Evolutionary conservation across 768 basidiomycete genomes (phyloP), one percentile per base, ranked within the genome.

Genomic region (Gautieria morchelliformis): DNA sequence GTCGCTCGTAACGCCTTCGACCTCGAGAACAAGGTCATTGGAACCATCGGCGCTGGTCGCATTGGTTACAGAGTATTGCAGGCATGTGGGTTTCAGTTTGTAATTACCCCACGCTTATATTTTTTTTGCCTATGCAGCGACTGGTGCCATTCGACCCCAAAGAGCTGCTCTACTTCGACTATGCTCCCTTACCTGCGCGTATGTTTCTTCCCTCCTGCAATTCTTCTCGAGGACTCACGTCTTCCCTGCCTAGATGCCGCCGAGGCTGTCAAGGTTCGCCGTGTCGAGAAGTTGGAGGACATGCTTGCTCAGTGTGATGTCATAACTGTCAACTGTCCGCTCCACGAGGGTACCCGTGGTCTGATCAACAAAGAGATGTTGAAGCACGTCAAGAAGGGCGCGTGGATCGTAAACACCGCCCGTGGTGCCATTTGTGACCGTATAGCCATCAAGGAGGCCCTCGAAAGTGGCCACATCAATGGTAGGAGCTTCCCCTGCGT

Each of bases 351-450:
- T 27, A 93, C 92, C 41, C 75, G 75, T 44, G 87, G 86, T 22
- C 80, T 93, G 48, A 77, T 93, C 66, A 89, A 92, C 74, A 77
- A 79, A 41, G 89, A 93, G 40, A 82, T 91, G 41, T 75, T 94
- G 63, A 79, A 79, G 69, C 87, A 89, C 73, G 87, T 94, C 80
- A 95, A 95, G 79, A 85, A 87, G 69, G 92, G 90, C 50, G 81
- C 91, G 15, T 93, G 87, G 87, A 81, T 94, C 64, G 85, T 95
- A 66, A 95, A 95, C 80, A 92, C 90, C 30, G 89, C 90, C 52
- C 89, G 91, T 63, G 93, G 93, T 45, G 93, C 93, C 42, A 92
- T 95, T 65, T 91, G 88, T 67, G 84, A 90, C 71, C 83, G 83
- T 62, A 82, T 91, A 60, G 90, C 82, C 44, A 85, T 94, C 59